Conservation (phyloP, 371 early-diverging fungal genomes). For the Pancytospora epiphaga region DNA sequence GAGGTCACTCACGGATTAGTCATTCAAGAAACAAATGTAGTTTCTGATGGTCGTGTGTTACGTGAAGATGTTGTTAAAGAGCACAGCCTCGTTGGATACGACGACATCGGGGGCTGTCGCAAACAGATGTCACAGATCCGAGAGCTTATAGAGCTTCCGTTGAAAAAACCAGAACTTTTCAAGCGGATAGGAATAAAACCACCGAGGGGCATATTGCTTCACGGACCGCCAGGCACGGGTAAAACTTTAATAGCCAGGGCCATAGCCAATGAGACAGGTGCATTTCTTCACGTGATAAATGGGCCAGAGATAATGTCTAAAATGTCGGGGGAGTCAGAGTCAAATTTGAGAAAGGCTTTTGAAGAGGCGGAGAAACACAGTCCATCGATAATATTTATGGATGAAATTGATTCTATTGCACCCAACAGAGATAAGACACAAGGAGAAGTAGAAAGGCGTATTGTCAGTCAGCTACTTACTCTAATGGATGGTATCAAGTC, state of each 20-base stretch:
- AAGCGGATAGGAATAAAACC: constrained; percentile 86
- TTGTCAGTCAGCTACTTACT: constrained; percentile 92
- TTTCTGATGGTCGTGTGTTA: constrained; percentile 87
- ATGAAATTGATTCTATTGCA: constrained; percentile 97
- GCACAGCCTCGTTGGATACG: constrained; percentile 86
- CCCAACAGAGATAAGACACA: constrained; percentile 98
- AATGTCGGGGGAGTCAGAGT: constrained; percentile 96
- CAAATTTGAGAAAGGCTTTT: constrained; percentile 90
- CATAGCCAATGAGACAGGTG: constrained; percentile 82
- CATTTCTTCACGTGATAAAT: constrained; percentile 89
- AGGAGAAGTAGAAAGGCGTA: constrained; percentile 95
- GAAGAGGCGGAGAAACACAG: constrained; percentile 89
- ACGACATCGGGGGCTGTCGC: constrained; percentile 95
- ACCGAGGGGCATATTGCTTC: constrained; percentile 81
- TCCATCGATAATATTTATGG: constrained; percentile 95
- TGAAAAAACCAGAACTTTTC: constrained; percentile 87
- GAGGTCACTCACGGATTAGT: constrained; percentile 43
- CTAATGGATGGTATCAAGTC: constrained; percentile 98
- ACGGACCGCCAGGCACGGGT: constrained; percentile 97
- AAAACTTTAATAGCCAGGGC: constrained; percentile 97
- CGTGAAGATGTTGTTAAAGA: constrained; percentile 94
- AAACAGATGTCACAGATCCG: constrained; percentile 85
- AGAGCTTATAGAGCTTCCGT: constrained; percentile 90
- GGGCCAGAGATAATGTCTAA: constrained; percentile 98
- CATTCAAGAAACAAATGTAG: constrained; percentile 87